These are phyloP conservation scores for Trypanosoma scelopori DNA, from an alignment of 208 protist species.

Conservation along the genomic window DNA sequence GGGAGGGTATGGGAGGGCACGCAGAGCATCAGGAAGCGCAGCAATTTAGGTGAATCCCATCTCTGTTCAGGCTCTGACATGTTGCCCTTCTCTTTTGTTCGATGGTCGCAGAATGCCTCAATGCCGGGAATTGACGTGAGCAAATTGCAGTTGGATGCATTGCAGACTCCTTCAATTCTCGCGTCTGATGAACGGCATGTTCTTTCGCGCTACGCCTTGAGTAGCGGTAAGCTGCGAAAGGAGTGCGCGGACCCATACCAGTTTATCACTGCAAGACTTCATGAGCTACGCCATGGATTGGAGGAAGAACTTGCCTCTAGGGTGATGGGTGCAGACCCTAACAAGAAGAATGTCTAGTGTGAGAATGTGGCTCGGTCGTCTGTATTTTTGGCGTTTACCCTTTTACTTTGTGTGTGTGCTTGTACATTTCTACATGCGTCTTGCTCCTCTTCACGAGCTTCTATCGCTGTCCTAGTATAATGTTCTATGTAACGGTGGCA, in stretches of 20 bases:
- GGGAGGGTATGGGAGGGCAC: slow-evolving; percentile 2
- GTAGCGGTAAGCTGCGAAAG: slow-evolving; percentile 76
- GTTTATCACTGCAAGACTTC: slow-evolving; percentile 52
- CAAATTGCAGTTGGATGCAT: not conserved
- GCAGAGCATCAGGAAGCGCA: slow-evolving; percentile 8
- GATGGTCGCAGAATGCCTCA: slow-evolving; percentile 7
- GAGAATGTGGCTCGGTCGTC: not conserved
- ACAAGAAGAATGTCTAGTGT: slow-evolving; percentile 2
- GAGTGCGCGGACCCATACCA: slow-evolving; percentile 75
- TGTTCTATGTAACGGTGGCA: too few relatives aligned
- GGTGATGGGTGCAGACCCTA: slow-evolving; percentile 7
- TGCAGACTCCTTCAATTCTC: slow-evolving; percentile 9
- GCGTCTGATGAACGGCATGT: slow-evolving; percentile 38
- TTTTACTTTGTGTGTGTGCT: slow-evolving; percentile 12
- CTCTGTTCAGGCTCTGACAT: not conserved
- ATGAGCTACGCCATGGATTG: slow-evolving; percentile 23
- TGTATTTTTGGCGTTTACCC: not conserved
- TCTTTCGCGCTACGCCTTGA: slow-evolving; percentile 69
- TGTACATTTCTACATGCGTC: not conserved
- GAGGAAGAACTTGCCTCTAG: slow-evolving; percentile 12
- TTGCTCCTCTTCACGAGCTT: not conserved
- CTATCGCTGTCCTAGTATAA: too few relatives aligned
- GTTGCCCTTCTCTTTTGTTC: slow-evolving; percentile 27
- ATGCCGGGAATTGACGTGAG: not conserved
- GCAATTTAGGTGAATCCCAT: not conserved